phyloP scores from a whole-genome alignment of 2,329 filamentous ascomycete species.

The Verticillium tricorpus region DNA sequence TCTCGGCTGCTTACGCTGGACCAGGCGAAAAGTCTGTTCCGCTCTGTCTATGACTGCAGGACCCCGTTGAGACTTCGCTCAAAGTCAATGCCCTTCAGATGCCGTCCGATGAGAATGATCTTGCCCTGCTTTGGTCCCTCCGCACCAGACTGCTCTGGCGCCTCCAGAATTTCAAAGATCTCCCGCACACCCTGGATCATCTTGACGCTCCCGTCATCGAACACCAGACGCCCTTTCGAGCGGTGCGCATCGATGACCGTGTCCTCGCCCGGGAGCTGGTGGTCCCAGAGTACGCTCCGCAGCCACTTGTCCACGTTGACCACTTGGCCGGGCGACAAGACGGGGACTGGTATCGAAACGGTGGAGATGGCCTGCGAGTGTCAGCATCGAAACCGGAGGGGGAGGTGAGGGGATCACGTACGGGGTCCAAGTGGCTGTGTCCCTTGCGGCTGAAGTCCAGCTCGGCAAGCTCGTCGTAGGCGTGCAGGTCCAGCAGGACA shows the following conservation, averaged over 20 bases:
- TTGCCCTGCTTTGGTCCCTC: conserved; percentile 40
- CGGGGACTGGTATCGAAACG: conserved; percentile 63
- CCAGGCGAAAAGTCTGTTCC: too few species aligned
- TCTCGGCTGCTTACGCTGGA: background rate
- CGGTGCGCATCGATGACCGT: conserved; percentile 75
- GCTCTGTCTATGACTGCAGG: conserved; percentile 11
- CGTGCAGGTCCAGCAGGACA: conserved; percentile 82
- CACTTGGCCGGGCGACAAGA: conserved; percentile 54
- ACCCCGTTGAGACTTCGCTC: conserved; percentile 34
- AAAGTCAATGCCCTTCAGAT: conserved; percentile 48
- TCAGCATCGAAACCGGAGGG: background rate
- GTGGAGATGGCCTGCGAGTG: conserved; percentile 72
- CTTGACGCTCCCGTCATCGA: conserved; percentile 61
- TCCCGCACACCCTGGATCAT: conserved; percentile 90
- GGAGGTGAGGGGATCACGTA: conserved; percentile 33
- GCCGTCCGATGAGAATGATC: conserved; percentile 59
- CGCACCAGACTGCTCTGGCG: conserved; percentile 26
- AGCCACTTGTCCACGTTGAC: conserved; percentile 74
- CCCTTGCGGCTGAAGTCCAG: conserved; percentile 71
- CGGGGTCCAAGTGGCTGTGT: conserved; percentile 86
- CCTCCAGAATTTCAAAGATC: conserved; percentile 85
- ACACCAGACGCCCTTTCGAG: conserved; percentile 72
- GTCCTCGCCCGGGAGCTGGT: conserved; percentile 46
- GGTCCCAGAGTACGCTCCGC: conserved; percentile 79
- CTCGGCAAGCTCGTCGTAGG: conserved; percentile 77